Evolutionary conservation across 2,329 filamentous ascomycete genomes (phyloP), one percentile per base, ranked within the genome.

Genomic region (Chrysosporium queenslandicum): DNA sequence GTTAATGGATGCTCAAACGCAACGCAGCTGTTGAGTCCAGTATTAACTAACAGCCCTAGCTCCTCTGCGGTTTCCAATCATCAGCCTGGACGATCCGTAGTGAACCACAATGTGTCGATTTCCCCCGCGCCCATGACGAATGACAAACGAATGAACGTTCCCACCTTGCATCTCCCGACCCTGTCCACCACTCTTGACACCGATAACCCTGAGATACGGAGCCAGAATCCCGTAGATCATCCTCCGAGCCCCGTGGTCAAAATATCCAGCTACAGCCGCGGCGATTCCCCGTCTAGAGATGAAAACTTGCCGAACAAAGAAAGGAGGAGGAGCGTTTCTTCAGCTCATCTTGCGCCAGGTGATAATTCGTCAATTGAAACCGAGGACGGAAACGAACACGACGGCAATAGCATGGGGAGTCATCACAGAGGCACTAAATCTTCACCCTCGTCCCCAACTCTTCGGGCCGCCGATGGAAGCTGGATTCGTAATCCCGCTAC

Each of bases 231-330:
- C 11, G 60, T 61, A 6, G 60, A 61, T 16, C 62, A 60, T 48
- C 61, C 65, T 14, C 59, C 64, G 42, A 75, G 73, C 53, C 73
- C 73, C 11, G 67, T 71, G 29, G 66, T 75, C 39, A 72, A 68
- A 34, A 64, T 75, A 2, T 71, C 71, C 25, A 69, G 58, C 36
- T 68, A 66, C 48, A 66, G 65, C 20, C 64, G 69, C 20, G 71
- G 71, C 4, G 72, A 74, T 58, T 74, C 71, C 1, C 71, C 71
- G 3, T 64, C 65, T 39, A 59, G 66, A 52, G 62, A 60, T 20
- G 58, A 59, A n/a, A 56, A 55, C 8, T 47, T 56, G 23, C 54
- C 55, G 25, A 60, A 54, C 36, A 52, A 56, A 23, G 58, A 55
- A 30, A 65, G 63, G 55, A 57, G 63, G 37, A 61, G 64, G 50